Evolutionary conservation across 2,329 filamentous ascomycete genomes (phyloP), one percentile per base, ranked within the genome.

Genomic region (Aaosphaeria arxii): DNA sequence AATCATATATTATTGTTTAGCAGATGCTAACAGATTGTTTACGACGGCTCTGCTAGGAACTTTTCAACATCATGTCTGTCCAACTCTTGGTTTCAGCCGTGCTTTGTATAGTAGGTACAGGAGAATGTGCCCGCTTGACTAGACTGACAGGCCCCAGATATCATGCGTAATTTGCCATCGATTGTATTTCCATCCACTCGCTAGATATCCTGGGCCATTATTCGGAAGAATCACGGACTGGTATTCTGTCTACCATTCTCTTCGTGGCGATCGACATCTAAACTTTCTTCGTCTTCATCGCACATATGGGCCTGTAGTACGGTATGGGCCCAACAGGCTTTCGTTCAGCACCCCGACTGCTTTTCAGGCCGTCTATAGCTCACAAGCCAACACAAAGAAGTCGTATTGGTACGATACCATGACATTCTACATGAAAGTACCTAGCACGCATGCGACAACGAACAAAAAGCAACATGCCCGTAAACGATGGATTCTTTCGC

Each of bases 391-490:
- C 33, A 35, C 40, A 2, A 42, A 50, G 29, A 47, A 32, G 36
- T 43, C 52, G 5, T 11, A 44, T 7, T 13, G 33, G 11, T 51
- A 53, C 28, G 40, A 9, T 9, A 11, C 17, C 39, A 24, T 9
- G 11, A 11, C 11, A 3, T 11, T 41, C 4, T 41, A 52, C 38
- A 24, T 24, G 17, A 41, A 45, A 40, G 57, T 65, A 42, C 57
- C 59, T 49, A 71, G 60, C 45, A 72, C 67, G 0, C 64, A 70
- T 46, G 64, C 56, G 13, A 50, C 58, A 5, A 69, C 67, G 9
- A 67, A 73, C 48, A 66, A 65, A 43, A 50, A 49, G 17, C 55
- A 62, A 6, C 72, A 74, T 55, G 66, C 64, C 6, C 57, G 67
- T 11, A 71, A 72, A 47, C 55, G 71, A 1, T 49, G 70, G 28